Evolutionary conservation across 345 rosid genomes (phyloP).

Genomic region (Excoecaria agallocha): DNA sequence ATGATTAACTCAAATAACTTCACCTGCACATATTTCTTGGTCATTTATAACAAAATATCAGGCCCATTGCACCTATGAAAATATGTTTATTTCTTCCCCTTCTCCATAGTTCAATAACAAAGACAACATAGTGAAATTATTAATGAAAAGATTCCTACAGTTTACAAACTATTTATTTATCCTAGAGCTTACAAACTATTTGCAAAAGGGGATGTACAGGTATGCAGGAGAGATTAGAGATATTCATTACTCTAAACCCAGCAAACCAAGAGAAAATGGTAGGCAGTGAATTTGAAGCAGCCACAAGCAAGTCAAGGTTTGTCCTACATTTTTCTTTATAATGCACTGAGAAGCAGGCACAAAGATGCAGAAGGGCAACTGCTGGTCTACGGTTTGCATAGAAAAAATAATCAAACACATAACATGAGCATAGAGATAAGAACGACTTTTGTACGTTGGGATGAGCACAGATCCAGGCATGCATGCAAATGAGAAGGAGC

Average conservation of each 20-base stretch:
- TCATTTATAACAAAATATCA: background rate
- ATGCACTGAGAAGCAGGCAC: background rate
- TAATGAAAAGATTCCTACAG: background rate
- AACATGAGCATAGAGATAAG: background rate
- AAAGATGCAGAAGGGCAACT: background rate
- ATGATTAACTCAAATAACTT: background rate
- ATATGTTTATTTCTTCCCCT: constrained; percentile 1
- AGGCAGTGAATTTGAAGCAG: background rate
- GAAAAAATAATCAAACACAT: background rate
- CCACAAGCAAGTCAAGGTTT: background rate
- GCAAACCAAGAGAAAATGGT: background rate
- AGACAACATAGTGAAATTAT: background rate
- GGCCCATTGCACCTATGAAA: background rate
- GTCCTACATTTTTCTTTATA: background rate
- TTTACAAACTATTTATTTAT: too few species aligned
- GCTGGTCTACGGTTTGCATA: background rate
- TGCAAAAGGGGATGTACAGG: background rate
- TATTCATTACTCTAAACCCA: background rate
- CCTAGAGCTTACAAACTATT: background rate
- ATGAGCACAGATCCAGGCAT: background rate
- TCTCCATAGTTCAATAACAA: background rate
- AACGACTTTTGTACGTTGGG: background rate
- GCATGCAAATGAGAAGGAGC: background rate
- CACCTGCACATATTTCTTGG: background rate
- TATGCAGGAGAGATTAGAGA: background rate